A percentile compares a stretch with the other conserved stretches of the same genome.
Conservation (phyloP, 1,284 basidiomycete species). For the Ganoderma lucidum region DNA sequence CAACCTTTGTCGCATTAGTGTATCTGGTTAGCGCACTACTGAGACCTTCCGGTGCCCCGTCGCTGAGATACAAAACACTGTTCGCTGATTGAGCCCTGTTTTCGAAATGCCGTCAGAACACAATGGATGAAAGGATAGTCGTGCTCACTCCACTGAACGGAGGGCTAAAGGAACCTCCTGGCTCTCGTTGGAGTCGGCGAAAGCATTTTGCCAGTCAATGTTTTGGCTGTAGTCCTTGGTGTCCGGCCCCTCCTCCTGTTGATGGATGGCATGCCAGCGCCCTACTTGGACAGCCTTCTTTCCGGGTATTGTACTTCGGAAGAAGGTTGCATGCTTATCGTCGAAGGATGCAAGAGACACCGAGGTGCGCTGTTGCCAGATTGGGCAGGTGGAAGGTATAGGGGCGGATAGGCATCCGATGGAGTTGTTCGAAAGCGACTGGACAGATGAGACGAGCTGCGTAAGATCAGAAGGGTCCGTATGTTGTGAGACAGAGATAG, state of each 20-base stretch:
- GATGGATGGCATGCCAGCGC: slow-evolving; percentile 63
- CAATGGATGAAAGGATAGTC: not conserved
- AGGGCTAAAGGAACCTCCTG: slow-evolving; percentile 48
- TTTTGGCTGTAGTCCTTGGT: slow-evolving; percentile 19
- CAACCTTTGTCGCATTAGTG: slow-evolving; percentile 60
- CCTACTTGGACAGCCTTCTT: slow-evolving; percentile 67
- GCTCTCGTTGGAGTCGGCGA: slow-evolving; percentile 45
- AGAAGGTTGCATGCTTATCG: slow-evolving; percentile 48
- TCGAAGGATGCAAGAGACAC: slow-evolving; percentile 64
- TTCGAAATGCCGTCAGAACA: not conserved
- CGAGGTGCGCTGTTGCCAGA: slow-evolving; percentile 43
- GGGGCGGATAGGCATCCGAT: slow-evolving; percentile 69
- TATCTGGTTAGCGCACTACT: slow-evolving; percentile 57
- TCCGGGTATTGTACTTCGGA: slow-evolving; percentile 69
- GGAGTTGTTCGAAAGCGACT: slow-evolving; percentile 48
- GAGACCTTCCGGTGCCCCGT: slow-evolving; percentile 69
- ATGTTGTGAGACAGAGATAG: slow-evolving; percentile 49
- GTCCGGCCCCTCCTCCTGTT: slow-evolving; percentile 33
- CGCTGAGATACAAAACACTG: slow-evolving; percentile 68
- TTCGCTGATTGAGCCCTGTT: slow-evolving; percentile 50
- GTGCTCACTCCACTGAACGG: slow-evolving; percentile 46
- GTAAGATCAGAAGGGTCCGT: slow-evolving; percentile 49
- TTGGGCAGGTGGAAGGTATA: slow-evolving; percentile 36
- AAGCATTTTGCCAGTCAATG: slow-evolving; percentile 61
- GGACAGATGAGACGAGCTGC: slow-evolving; percentile 52